Conservation (phyloP, 139 green algal species). For the Chlorella ohadii region DNA sequence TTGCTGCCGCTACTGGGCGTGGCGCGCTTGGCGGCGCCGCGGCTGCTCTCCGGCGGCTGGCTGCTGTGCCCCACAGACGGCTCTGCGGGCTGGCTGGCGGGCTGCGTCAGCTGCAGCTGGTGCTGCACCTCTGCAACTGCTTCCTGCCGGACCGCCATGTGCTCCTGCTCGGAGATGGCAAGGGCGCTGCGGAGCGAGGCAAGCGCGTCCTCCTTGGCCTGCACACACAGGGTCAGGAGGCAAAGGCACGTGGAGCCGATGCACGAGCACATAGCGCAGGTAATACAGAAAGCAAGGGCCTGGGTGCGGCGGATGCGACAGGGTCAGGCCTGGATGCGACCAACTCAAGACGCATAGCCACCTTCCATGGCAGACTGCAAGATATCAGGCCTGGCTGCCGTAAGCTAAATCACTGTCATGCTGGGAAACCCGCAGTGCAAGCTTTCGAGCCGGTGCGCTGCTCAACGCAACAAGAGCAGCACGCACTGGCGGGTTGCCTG, state of each 20-base stretch:
- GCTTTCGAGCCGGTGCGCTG: neutral
- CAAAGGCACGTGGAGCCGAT: no score
- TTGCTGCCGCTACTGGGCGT: neutral
- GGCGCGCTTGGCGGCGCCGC: constrained; percentile 7
- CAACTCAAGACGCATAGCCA: no score
- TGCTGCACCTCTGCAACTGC: constrained; percentile 21
- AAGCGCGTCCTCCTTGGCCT: constrained; percentile 34
- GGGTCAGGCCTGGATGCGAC: no score
- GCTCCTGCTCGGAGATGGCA: constrained; percentile 18
- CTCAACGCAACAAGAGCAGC: neutral
- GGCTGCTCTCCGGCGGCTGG: constrained; percentile 1
- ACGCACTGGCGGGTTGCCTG: neutral
- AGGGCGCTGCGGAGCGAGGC: constrained; percentile 32
- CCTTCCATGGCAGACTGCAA: no score
- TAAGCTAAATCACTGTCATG: no score
- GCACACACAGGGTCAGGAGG: no score
- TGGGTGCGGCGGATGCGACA: no score
- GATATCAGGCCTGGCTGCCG: neutral
- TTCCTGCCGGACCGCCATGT: constrained; percentile 4
- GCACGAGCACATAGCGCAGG: no score
- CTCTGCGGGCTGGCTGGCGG: neutral
- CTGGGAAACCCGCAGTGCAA: no score
- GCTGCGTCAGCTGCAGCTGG: constrained; percentile 23
- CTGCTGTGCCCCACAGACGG: constrained; percentile 19
- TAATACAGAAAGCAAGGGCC: no score